Conservation (phyloP, 169 alveolate genomes). For the Plasmodium vivax region DNA sequence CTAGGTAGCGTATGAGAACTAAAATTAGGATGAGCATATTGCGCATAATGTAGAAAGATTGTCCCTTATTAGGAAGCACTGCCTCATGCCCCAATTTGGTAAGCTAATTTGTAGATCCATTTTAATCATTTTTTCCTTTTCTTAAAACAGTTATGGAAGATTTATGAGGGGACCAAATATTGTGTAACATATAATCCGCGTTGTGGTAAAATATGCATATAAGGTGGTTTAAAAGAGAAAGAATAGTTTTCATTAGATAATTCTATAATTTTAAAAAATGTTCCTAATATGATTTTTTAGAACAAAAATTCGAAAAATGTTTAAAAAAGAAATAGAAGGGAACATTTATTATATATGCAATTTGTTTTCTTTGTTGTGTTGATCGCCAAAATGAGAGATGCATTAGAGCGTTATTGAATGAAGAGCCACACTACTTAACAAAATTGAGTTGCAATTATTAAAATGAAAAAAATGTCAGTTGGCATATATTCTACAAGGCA, state of each 20-base stretch:
- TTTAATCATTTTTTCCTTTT: neutral
- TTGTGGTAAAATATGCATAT: neutral
- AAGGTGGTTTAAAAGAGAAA: neutral
- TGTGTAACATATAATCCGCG: neutral
- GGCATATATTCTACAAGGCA: neutral
- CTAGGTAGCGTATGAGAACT: neutral
- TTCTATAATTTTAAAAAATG: neutral
- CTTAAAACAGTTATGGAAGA: neutral
- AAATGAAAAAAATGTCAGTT: too few species aligned
- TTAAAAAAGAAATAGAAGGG: neutral
- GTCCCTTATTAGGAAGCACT: neutral
- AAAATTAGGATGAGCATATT: neutral
- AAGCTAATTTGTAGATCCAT: neutral
- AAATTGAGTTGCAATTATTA: neutral
- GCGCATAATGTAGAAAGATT: neutral
- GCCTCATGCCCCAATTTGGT: neutral
- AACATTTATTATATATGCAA: neutral
- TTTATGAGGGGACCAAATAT: neutral
- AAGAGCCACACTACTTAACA: neutral
- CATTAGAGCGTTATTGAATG: neutral
- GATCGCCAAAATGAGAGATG: neutral
- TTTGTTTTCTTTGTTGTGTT: neutral
- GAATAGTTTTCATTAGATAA: neutral
- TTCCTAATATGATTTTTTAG: neutral
- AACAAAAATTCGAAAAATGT: neutral